phyloP scores from a whole-genome alignment of 441 rosid species.

The Arabidopsis hybrid region DNA sequence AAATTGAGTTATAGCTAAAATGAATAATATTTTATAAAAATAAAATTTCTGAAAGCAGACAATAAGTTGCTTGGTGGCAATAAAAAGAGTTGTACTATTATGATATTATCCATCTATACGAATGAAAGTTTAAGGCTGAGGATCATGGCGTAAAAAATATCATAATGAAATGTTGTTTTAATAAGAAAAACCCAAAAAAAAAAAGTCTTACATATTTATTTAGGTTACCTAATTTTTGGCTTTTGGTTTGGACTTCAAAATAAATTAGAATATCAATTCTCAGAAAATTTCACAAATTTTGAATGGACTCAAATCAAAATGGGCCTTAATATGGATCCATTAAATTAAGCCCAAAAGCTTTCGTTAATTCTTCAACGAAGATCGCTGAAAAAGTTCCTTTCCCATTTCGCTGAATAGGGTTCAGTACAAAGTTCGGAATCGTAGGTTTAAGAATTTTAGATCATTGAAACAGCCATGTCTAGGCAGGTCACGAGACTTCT shows the following conservation, averaged over 20 bases:
- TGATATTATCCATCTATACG: constrained; percentile 24
- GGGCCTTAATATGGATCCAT: constrained; percentile 5
- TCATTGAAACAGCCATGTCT: constrained; percentile 20
- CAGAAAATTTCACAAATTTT: too few relatives aligned
- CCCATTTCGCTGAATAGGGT: constrained; percentile 16
- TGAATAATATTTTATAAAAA: neutral
- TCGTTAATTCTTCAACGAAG: constrained; percentile 5
- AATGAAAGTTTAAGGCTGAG: constrained; percentile 39
- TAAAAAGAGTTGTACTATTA: constrained; percentile 13
- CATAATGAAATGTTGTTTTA: neutral
- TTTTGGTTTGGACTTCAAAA: neutral
- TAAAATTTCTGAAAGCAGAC: neutral
- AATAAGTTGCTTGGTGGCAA: constrained; percentile 17
- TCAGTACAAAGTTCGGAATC: constrained; percentile 13
- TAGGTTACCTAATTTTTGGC: too few relatives aligned
- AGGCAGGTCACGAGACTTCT: constrained; percentile 36
- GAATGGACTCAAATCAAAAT: neutral
- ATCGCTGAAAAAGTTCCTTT: neutral
- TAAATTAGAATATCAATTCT: too few relatives aligned
- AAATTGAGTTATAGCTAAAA: neutral
- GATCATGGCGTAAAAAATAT: neutral
- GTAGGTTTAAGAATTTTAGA: neutral
- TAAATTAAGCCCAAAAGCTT: neutral
- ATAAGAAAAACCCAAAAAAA: too few relatives aligned
- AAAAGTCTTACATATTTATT: too few relatives aligned